Conservation (phyloP, 2,329 filamentous ascomycete species). For the Taxawa tesnikishii region DNA sequence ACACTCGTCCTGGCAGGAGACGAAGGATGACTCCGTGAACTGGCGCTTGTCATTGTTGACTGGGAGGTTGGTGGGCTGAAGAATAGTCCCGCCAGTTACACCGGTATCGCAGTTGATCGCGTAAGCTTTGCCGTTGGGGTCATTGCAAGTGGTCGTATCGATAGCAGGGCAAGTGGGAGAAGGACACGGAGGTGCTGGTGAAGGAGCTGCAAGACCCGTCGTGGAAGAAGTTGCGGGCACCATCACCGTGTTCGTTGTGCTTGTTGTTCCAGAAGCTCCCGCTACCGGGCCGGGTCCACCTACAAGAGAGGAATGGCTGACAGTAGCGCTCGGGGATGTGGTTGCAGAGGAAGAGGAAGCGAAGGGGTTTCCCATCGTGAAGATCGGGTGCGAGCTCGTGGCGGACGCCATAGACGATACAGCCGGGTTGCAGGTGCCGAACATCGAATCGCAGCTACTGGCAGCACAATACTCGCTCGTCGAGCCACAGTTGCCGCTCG, state of each 20-base stretch:
- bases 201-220: not conserved
- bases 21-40: not conserved
- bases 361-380: too few relatives aligned
- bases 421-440: too few relatives aligned
- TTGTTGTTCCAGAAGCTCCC: not conserved
- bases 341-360: too few relatives aligned
- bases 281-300: not conserved
- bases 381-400: too few relatives aligned
- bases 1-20: not conserved
- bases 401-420: too few relatives aligned
- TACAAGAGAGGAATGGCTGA: not conserved
- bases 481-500: too few relatives aligned
- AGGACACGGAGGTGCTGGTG: slow-evolving; percentile 3
- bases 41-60: not conserved
- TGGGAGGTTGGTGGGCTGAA: too few relatives aligned
- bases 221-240: not conserved
- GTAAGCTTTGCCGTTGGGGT: slow-evolving; percentile 7
- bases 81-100: slow-evolving; percentile 3
- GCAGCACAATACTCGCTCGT: too few relatives aligned
- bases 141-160: slow-evolving; percentile 3
- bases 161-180: slow-evolving; percentile 2
- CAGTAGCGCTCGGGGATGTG: too few relatives aligned
- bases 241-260: not conserved
- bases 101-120: slow-evolving; percentile 1
- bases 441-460: too few relatives aligned